phyloP scores from a whole-genome alignment of 208 protist species.

The Zelonia costaricensis region DNA sequence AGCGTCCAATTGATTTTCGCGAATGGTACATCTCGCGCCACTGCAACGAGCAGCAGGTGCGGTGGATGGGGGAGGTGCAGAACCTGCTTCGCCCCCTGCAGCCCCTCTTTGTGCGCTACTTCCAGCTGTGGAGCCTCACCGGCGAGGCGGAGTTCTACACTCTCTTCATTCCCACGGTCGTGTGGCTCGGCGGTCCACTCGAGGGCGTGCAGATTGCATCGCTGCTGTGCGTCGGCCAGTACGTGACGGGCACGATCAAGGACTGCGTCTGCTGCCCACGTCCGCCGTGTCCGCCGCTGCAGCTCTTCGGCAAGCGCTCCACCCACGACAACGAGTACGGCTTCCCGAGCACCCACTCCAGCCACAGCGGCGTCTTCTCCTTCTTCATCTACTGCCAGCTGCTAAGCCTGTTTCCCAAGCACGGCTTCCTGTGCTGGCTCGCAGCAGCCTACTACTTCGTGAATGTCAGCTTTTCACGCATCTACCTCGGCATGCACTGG shows the following conservation, averaged over 20 bases:
- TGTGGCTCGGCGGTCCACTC: constrained; percentile 42
- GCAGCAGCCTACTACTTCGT: constrained; percentile 35
- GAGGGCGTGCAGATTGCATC: constrained; percentile 35
- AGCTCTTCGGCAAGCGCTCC: constrained; percentile 41
- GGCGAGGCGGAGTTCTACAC: constrained; percentile 77
- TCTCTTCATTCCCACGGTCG: constrained; percentile 51
- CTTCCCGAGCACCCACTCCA: constrained; percentile 71
- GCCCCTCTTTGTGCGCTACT: constrained; percentile 44
- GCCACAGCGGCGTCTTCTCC: constrained; percentile 54
- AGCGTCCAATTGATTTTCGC: constrained; percentile 36
- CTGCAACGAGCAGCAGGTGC: constrained; percentile 60
- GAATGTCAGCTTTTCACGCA: constrained; percentile 59
- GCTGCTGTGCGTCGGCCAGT: constrained; percentile 65
- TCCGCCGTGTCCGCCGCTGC: constrained; percentile 67
- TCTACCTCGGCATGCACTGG: constrained; percentile 84
- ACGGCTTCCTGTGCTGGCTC: constrained; percentile 47
- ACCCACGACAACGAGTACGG: constrained; percentile 74
- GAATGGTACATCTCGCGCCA: constrained; percentile 75
- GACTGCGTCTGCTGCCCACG: constrained; percentile 61
- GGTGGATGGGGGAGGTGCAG: constrained; percentile 40
- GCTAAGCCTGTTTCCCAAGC: constrained; percentile 32
- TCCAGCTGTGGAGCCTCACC: constrained; percentile 63
- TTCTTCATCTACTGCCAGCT: constrained; percentile 57
- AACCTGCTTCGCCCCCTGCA: constrained; percentile 26
- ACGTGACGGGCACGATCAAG: constrained; percentile 64